A percentile compares a stretch with the other conserved stretches of the same genome.
Evolutionary conservation across 108 stramenopile species (phyloP).

Genomic region (Cyclotella cryptica): DNA sequence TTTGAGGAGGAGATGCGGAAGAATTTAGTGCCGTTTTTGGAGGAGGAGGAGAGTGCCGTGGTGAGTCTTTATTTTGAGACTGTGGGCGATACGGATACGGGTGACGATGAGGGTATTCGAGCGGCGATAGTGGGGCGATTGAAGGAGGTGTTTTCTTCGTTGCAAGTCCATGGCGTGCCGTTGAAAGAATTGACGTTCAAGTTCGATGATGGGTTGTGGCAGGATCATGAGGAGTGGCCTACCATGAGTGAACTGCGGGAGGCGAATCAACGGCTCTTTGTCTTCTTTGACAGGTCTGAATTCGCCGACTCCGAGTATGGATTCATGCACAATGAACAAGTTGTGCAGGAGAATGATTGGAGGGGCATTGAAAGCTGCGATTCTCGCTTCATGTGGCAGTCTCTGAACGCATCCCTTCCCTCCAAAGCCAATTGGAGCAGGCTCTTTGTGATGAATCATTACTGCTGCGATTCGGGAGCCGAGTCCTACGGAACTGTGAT

Average conservation of each 20-base stretch:
- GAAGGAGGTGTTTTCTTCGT: constrained; percentile 5
- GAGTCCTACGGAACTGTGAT: not conserved
- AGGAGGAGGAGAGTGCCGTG: constrained; percentile 36
- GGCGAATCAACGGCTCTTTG: constrained; percentile 34
- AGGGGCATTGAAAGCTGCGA: constrained; percentile 18
- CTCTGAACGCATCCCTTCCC: constrained; percentile 21
- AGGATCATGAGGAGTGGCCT: constrained; percentile 32
- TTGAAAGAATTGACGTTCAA: constrained; percentile 35
- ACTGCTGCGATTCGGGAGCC: constrained; percentile 18
- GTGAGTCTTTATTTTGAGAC: constrained; percentile 25
- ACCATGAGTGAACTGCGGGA: constrained; percentile 25
- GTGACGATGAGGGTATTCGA: constrained; percentile 12
- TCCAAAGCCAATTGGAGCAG: constrained; percentile 24
- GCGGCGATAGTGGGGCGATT: constrained; percentile 16
- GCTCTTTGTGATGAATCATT: constrained; percentile 41
- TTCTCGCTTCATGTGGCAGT: constrained; percentile 26
- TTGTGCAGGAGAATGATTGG: constrained; percentile 39
- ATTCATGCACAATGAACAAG: constrained; percentile 25
- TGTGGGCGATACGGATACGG: constrained; percentile 9
- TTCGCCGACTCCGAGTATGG: constrained; percentile 14
- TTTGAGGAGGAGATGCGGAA: constrained; percentile 21
- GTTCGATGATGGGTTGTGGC: constrained; percentile 20
- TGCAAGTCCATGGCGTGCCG: constrained; percentile 24
- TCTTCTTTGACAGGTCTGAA: constrained; percentile 28
- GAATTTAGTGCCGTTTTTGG: constrained; percentile 37